Evolutionary conservation across 306 rosid species (phyloP), one percentile per base, ranked within the genome.

Genomic region (Prunus kanzakura): DNA sequence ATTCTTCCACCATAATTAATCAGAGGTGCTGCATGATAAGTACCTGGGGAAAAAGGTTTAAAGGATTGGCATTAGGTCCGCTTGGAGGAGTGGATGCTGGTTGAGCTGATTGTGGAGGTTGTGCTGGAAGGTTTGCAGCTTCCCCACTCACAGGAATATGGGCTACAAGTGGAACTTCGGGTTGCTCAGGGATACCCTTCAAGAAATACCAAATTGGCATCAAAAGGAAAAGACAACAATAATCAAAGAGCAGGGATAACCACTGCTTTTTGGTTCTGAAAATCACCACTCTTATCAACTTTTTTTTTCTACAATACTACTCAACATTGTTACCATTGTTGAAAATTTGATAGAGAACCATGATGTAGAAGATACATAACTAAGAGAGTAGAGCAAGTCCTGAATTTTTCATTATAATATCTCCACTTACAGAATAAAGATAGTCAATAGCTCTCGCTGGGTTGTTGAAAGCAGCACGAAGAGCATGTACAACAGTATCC

Each of bases 401-500:
- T 13, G 29, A 9, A 62, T 57, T 47, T 47, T 18, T 30, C 68
- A 76, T 50, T 29, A 29, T 57, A 76, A 25, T 43, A 61, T 79
- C 41, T 82, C 57, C 77, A 87, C 97, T 80, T 84, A 93, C 98
- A 9, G 96, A 70, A 87, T 93, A 93, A 41, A 93, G 85, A 85
- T 91, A 93, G 79, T 93, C 98, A 79, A 93, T 87, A 61, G 97
- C 97, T 82, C 98, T 91, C 84, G 87, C 98, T 19, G 98, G 98
- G 84, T 94, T 94, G 83, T 94, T 94, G 81, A 43, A 94, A 50
- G 98, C 97, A 85, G 98, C 94, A 25, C 97, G 94, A 67, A 94
- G 92, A 72, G 98, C 97, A 52, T 91, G 91, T 41, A 88, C 76
- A 69, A 94, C 98, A 73, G 91, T 91, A 61, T 91, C 98, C 81